phyloP scores from a whole-genome alignment of 2,329 filamentous ascomycete genomes.

The Talaromyces verruculosus region DNA sequence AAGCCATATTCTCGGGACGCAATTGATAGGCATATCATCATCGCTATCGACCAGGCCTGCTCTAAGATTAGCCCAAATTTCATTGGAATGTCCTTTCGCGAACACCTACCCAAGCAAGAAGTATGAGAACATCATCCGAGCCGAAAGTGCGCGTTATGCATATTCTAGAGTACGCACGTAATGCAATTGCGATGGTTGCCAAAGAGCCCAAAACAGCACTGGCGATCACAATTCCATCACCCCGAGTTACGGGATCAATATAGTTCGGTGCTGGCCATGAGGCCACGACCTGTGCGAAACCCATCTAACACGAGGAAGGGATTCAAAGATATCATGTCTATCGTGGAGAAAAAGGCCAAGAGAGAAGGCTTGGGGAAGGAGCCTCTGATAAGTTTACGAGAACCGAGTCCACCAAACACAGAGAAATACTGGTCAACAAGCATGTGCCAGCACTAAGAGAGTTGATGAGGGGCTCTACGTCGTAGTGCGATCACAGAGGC shows the following conservation, averaged over 20 bases:
- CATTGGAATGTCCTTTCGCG: neutral
- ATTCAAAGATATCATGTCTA: neutral
- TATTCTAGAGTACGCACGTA: constrained; percentile 50
- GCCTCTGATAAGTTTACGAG: neutral
- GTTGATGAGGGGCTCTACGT: neutral
- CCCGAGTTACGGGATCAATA: constrained; percentile 47
- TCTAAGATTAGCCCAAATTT: neutral
- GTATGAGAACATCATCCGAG: constrained; percentile 49
- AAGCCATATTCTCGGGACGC: neutral
- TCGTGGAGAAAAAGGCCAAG: neutral
- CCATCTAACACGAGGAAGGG: neutral
- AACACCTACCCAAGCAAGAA: constrained; percentile 26
- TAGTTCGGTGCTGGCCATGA: constrained; percentile 52
- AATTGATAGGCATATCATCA: constrained; percentile 3
- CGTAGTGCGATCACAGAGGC: neutral
- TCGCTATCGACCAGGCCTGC: neutral
- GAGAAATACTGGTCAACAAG: neutral
- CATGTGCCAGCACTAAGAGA: neutral
- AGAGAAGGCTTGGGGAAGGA: neutral
- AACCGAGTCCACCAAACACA: neutral
- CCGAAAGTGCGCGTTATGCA: constrained; percentile 48
- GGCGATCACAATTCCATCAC: constrained; percentile 46
- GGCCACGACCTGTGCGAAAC: constrained; percentile 13
- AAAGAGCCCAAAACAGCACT: constrained; percentile 42
- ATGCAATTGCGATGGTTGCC: constrained; percentile 42